Base-by-base conservation (phyloP, 2,329 filamentous ascomycete genomes). In the Clarireedia hainanense region DNA sequence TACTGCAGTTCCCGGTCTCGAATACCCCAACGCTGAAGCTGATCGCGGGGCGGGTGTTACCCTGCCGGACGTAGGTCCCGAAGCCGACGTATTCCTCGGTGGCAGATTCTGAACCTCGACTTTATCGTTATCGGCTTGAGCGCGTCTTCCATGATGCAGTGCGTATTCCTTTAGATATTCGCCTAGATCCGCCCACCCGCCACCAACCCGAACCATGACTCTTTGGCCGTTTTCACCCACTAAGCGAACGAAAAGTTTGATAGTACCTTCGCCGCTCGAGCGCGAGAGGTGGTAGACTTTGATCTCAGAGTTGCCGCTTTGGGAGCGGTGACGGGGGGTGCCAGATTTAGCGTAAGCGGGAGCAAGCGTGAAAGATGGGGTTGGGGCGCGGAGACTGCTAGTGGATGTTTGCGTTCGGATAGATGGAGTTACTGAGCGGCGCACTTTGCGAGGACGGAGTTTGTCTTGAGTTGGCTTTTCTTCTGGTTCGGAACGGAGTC, bases 181-280 rank as follows among this genome's bases (percentile, higher is more conserved):
- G 39, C 88, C 92, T 20, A 99, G 76, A 70, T 99, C 94, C 14
- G 91, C 91, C 94, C 94, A 99, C n/a, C 94, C 94, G 57, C 94
- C 94, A 12, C 94, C 94, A 12, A 99, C 92, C 37, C 94, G 88
- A 6, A 99, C 94, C 94, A 99, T 97, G 59, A 97, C 91, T 51
- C 94, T 84, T 71, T 97, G 91, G 15, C 89, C 89, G 56, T 84
- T 80, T 69, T 96, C 91, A 50, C 94, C 94, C 2, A 99, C 91
- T 1, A 91, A 85, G 15, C 94, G 87, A 52, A 99, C 91, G 66
- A 95, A 95, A 5, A 99, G 81, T 72, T 96, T 97, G 68, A 96
- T 91, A 0, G 94, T 94, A 12, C 89, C 83, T 61, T 94, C 86
- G 56, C 89, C 89, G 37, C 86, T 90, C 17, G 87, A 85, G 48